These are phyloP conservation scores for Aspergillus sp. DNA, from an alignment of 2,329 filamentous ascomycete genomes.

Conservation along the genomic window DNA sequence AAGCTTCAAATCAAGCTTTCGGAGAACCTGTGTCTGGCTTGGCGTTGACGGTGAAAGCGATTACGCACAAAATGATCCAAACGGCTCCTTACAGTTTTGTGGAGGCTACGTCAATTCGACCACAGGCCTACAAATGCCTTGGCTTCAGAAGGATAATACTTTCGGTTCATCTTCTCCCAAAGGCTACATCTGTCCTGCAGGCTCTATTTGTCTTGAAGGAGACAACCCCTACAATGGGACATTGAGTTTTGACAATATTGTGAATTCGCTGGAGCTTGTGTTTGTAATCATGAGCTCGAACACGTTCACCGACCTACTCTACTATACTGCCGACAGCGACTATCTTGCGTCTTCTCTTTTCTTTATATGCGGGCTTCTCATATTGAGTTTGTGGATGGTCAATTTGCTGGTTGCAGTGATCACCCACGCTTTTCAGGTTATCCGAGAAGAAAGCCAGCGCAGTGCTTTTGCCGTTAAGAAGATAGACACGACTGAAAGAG, in stretches of 20 bases:
- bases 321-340: constrained; percentile 88
- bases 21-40: constrained; percentile 76
- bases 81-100: constrained; percentile 73
- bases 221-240: constrained; percentile 79
- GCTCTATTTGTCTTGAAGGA: constrained; percentile 80
- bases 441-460: constrained; percentile 90
- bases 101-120: constrained; percentile 72
- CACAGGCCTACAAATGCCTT: constrained; percentile 63
- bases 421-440: constrained; percentile 97
- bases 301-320: constrained; percentile 93
- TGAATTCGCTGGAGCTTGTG: constrained; percentile 87
- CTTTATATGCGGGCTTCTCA: constrained; percentile 72
- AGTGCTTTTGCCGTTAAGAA: constrained; percentile 87
- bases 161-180: constrained; percentile 59
- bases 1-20: constrained; percentile 84
- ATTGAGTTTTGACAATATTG: constrained; percentile 91
- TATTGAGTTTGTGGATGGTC: constrained; percentile 94
- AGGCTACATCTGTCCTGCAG: constrained; percentile 82
- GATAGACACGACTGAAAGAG: constrained; percentile 51
- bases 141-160: constrained; percentile 63
- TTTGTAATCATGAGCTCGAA: constrained; percentile 99
- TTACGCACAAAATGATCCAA: constrained; percentile 50
- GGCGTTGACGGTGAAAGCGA: constrained; percentile 55
- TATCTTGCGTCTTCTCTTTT: constrained; percentile 83
- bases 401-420: constrained; percentile 96